A percentile compares a stretch with the other conserved stretches of the same genome.
These are phyloP conservation scores for Stentor roeselii DNA, from an alignment of 73 alveolate genomes.

Conservation along the genomic window DNA sequence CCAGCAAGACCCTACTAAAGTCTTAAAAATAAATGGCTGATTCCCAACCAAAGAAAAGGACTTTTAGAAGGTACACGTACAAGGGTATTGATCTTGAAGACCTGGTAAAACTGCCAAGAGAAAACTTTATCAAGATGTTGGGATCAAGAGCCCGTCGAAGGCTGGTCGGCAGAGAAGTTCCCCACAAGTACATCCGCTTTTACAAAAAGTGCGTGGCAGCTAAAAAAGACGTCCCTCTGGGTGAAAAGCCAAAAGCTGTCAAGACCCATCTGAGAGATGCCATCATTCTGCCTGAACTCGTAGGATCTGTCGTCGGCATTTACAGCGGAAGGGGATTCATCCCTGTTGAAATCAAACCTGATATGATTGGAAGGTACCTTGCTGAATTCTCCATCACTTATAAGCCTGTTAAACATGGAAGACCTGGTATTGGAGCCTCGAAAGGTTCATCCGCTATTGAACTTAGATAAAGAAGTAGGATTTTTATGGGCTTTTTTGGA, in stretches of 20 bases:
- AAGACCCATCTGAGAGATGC: conserved; percentile 84
- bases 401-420: conserved; percentile 81
- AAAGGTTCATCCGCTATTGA: too few species aligned
- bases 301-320: conserved; percentile 71
- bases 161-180: conserved; percentile 67
- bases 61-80: conserved; percentile 74
- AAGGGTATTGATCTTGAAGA: conserved; percentile 75
- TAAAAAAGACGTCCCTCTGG: conserved; percentile 59
- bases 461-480: too few species aligned
- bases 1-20: too few species aligned
- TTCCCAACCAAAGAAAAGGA: conserved; percentile 48
- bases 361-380: conserved; percentile 81
- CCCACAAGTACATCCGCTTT: conserved; percentile 68
- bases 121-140: conserved; percentile 61
- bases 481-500: too few species aligned
- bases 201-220: conserved; percentile 64
- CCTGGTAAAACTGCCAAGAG: conserved; percentile 57
- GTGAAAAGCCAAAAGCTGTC: conserved; percentile 82
- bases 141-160: conserved; percentile 78
- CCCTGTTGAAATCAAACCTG: conserved; percentile 76
- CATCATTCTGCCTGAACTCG: conserved; percentile 80
- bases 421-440: conserved; percentile 87
- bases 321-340: conserved; percentile 72
- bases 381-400: conserved; percentile 81
- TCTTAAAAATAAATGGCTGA: too few species aligned